Evolutionary conservation across 495 filamentous ascomycete genomes (phyloP).

Genomic region (Penicillium goetzii): DNA sequence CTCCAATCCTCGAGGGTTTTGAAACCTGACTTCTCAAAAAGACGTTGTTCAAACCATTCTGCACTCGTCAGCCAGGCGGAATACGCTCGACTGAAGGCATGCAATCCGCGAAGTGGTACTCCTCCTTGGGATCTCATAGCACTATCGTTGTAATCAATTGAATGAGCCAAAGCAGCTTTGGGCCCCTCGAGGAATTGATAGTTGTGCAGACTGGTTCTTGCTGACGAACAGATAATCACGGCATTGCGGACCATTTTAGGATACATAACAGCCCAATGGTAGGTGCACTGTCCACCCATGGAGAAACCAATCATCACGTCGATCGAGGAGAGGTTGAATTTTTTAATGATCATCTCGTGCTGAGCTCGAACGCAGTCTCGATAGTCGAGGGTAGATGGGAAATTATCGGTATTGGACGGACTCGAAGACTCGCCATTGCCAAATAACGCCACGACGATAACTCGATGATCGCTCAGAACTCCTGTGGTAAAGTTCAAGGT

Average conservation of each 20-base stretch:
- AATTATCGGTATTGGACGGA: slow-evolving; percentile 60
- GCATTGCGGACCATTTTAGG: slow-evolving; percentile 60
- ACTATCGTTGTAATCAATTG: slow-evolving; percentile 48
- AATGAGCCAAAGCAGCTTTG: slow-evolving; percentile 55
- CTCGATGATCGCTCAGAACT: slow-evolving; percentile 54
- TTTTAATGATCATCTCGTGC: slow-evolving; percentile 58
- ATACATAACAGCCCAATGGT: slow-evolving; percentile 65
- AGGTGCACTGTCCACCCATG: slow-evolving; percentile 68
- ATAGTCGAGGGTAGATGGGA: slow-evolving; percentile 60
- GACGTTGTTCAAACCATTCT: slow-evolving; percentile 62
- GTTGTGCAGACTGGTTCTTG: slow-evolving; percentile 66
- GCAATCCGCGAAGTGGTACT: slow-evolving; percentile 51
- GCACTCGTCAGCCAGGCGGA: slow-evolving; percentile 70
- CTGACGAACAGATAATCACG: slow-evolving; percentile 66
- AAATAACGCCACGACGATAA: slow-evolving; percentile 66
- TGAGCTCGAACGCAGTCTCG: slow-evolving; percentile 64
- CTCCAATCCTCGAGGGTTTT: slow-evolving; percentile 63
- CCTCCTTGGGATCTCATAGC: slow-evolving; percentile 37
- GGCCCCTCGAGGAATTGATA: slow-evolving; percentile 70
- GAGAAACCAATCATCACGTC: slow-evolving; percentile 62
- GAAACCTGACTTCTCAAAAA: slow-evolving; percentile 58
- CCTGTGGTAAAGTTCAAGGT: slow-evolving; percentile 53
- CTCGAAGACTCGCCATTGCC: slow-evolving; percentile 69
- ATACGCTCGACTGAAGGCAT: slow-evolving; percentile 66
- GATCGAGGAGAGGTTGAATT: slow-evolving; percentile 54